These are phyloP conservation scores for Vanilla planifolia DNA, from an alignment of 106 monocot genomes.

Conservation along the genomic window DNA sequence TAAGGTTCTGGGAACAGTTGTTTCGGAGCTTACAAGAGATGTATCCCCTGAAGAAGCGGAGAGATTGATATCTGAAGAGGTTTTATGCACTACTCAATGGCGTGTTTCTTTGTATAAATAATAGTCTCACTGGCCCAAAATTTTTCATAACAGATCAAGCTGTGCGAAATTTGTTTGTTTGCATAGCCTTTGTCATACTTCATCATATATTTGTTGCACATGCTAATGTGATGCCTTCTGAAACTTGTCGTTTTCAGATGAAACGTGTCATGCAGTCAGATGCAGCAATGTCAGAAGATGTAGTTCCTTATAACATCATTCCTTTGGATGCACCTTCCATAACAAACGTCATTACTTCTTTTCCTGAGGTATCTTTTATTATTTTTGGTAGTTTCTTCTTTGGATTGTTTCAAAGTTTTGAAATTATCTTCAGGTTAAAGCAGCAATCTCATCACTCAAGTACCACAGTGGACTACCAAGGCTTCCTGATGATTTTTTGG, in stretches of 20 bases:
- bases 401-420: not conserved
- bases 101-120: not conserved
- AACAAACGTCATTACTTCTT: slow-evolving; percentile 57
- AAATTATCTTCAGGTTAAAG: slow-evolving; percentile 50
- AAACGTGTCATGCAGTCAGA: slow-evolving; percentile 81
- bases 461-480: slow-evolving; percentile 58
- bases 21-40: slow-evolving; percentile 80
- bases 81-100: slow-evolving; percentile 14
- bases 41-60: slow-evolving; percentile 81
- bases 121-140: no score
- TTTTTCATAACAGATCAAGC: not conserved
- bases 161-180: not conserved
- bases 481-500: slow-evolving; percentile 57
- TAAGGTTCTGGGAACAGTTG: slow-evolving; percentile 81
- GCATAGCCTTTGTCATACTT: not conserved
- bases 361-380: slow-evolving; percentile 49
- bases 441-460: slow-evolving; percentile 67
- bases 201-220: not conserved
- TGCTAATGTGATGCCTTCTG: not conserved
- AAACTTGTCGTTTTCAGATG: slow-evolving; percentile 36
- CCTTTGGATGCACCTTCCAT: slow-evolving; percentile 73
- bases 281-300: slow-evolving; percentile 84
- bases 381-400: slow-evolving; percentile 2
- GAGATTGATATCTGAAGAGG: slow-evolving; percentile 81
- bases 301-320: slow-evolving; percentile 83